A percentile compares a stretch with the other conserved stretches of the same genome.
phyloP scores from a whole-genome alignment of 1,284 basidiomycete genomes.

The Sporisorium iseilematis-ciliati region DNA sequence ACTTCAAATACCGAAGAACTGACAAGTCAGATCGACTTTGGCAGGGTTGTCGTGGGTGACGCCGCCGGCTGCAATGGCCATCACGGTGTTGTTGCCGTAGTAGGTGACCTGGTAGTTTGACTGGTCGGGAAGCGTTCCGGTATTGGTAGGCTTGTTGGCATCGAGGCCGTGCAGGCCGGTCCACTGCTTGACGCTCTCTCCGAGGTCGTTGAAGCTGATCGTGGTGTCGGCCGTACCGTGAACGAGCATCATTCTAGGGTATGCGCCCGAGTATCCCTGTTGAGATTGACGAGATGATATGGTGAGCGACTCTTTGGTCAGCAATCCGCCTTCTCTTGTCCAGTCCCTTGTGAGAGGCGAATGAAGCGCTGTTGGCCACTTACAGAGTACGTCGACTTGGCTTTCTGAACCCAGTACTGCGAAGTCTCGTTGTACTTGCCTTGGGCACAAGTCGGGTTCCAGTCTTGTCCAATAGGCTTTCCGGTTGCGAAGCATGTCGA shows the following conservation, averaged over 20 bases:
- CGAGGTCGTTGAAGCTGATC: slow-evolving; percentile 29
- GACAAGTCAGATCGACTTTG: slow-evolving; percentile 13
- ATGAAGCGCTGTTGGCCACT: background rate
- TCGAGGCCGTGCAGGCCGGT: slow-evolving; percentile 15
- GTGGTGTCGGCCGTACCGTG: slow-evolving; percentile 25
- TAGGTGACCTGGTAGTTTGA: too few species aligned
- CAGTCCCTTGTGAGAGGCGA: too few species aligned
- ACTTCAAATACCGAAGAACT: slow-evolving; percentile 26
- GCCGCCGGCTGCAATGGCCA: slow-evolving; percentile 25
- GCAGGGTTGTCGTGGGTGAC: slow-evolving; percentile 28
- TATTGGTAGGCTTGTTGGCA: slow-evolving; percentile 1
- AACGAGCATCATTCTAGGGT: slow-evolving; percentile 25
- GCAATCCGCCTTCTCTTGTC: background rate
- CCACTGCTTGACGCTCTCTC: slow-evolving; percentile 33
- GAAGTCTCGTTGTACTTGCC: too few species aligned
- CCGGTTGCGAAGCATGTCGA: too few species aligned
- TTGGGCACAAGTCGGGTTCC: too few species aligned
- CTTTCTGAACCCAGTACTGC: too few species aligned
- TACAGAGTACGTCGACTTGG: background rate
- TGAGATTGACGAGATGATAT: background rate
- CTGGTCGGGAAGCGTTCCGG: too few species aligned
- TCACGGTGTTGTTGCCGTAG: background rate
- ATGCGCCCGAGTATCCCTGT: slow-evolving; percentile 13
- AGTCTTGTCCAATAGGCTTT: too few species aligned
- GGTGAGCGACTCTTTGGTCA: background rate